phyloP scores from a whole-genome alignment of 73 alveolate species.

The Paramecium primaurelia region DNA sequence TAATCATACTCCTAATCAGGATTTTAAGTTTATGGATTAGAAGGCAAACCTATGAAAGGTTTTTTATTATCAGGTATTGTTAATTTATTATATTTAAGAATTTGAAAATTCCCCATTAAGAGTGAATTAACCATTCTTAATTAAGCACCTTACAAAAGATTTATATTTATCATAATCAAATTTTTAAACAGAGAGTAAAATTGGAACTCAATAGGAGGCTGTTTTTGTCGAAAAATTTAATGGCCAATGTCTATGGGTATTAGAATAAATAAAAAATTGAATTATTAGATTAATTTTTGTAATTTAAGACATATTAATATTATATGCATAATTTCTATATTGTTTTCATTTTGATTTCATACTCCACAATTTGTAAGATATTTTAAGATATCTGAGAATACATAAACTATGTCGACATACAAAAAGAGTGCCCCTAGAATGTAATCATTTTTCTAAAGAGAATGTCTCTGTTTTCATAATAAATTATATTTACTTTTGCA shows the following conservation, averaged over 20 bases:
- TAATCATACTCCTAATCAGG: not conserved
- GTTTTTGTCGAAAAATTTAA: not conserved
- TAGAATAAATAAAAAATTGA: not conserved
- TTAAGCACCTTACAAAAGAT: not conserved
- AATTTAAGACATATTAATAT: not conserved
- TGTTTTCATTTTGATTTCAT: not conserved
- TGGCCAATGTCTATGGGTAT: not conserved
- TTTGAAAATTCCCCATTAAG: not conserved
- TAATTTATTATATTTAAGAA: not conserved
- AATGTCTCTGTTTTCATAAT: not conserved
- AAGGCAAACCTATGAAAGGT: not conserved
- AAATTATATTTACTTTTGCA: not conserved
- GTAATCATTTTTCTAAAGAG: slow-evolving; percentile 60
- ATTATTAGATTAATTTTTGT: not conserved
- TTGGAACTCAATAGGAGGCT: not conserved
- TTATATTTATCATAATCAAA: not conserved
- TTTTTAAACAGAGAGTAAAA: not conserved
- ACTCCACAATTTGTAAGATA: not conserved
- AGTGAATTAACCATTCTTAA: not conserved
- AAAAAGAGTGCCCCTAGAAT: slow-evolving; percentile 65
- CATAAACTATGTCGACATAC: slow-evolving; percentile 57
- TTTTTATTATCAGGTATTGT: not conserved
- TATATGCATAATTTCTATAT: not conserved
- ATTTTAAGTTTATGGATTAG: not conserved
- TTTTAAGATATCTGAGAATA: slow-evolving; percentile 8